These are phyloP conservation scores for Mycena galericulata DNA, from an alignment of 768 basidiomycete genomes.

Conservation along the genomic window DNA sequence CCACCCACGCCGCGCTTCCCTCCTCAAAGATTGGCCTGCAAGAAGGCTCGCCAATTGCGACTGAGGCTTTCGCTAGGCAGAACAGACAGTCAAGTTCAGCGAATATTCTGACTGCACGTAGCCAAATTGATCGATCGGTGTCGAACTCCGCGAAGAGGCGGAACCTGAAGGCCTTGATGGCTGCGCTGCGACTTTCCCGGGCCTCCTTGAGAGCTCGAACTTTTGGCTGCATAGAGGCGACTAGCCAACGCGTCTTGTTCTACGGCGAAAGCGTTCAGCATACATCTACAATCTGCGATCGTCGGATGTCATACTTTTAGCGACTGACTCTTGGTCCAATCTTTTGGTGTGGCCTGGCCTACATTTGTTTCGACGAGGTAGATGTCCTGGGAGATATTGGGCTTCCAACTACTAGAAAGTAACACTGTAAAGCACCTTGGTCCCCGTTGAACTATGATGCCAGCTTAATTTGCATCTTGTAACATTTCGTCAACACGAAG, in stretches of 20 bases:
- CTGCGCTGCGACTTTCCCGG: conserved; percentile 84
- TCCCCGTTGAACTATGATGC: conserved; percentile 87
- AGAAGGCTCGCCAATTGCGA: conserved; percentile 92
- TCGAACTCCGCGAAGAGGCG: conserved; percentile 87
- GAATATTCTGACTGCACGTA: conserved; percentile 85
- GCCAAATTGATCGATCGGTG: conserved; percentile 81
- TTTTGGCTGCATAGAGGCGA: conserved; percentile 75
- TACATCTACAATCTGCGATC: not conserved
- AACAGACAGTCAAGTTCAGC: conserved; percentile 98
- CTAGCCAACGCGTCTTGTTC: conserved; percentile 82
- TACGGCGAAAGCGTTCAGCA: conserved; percentile 43
- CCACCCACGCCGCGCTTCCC: conserved; percentile 80
- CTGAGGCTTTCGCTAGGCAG: conserved; percentile 89
- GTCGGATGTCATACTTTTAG: conserved; percentile 72
- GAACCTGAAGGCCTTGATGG: conserved; percentile 86
- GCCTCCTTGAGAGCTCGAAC: conserved; percentile 93
- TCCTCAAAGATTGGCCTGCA: conserved; percentile 93
- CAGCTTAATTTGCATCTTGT: conserved; percentile 64
- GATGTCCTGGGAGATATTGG: conserved; percentile 75
- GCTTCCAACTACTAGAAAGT: not conserved
- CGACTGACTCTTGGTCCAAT: conserved; percentile 84
- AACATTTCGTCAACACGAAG: conserved; percentile 50
- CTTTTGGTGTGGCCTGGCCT: conserved; percentile 68
- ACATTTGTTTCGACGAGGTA: conserved; percentile 85
- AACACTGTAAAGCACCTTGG: conserved; percentile 64